A percentile compares a stretch with the other conserved stretches of the same genome.
Evolutionary conservation across 1,284 basidiomycete genomes (phyloP).

Genomic region (Erythrobasidium hasegawianum): DNA sequence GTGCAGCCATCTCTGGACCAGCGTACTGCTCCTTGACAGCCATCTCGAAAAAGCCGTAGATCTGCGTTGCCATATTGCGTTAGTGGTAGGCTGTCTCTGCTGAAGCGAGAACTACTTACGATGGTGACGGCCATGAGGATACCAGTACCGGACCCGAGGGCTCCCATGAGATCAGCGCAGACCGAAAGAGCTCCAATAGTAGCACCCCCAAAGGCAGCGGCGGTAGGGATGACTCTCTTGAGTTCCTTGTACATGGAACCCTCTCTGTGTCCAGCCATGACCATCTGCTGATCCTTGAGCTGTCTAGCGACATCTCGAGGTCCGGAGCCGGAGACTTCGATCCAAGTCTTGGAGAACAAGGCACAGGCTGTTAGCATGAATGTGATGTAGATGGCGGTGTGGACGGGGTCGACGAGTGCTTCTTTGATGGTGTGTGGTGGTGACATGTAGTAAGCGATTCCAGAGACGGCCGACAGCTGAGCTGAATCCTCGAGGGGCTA

Average conservation of each 20-base stretch:
- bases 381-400: slow-evolving; percentile 83
- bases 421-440: slow-evolving; percentile 86
- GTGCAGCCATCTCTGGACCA: slow-evolving; percentile 28
- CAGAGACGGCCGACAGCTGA: slow-evolving; percentile 85
- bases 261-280: slow-evolving; percentile 96
- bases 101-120: slow-evolving; percentile 35
- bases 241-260: slow-evolving; percentile 98
- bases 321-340: slow-evolving; percentile 93
- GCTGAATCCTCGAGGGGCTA: slow-evolving; percentile 87
- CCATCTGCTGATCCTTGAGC: slow-evolving; percentile 98
- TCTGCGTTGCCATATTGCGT: neutral
- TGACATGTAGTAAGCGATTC: slow-evolving; percentile 96
- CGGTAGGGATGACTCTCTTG: slow-evolving; percentile 94
- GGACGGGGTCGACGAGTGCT: slow-evolving; percentile 85
- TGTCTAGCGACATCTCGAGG: slow-evolving; percentile 96
- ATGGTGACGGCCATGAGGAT: slow-evolving; percentile 94
- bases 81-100: too few species aligned
- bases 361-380: slow-evolving; percentile 95
- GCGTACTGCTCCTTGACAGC: slow-evolving; percentile 29
- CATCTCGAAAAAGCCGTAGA: slow-evolving; percentile 14
- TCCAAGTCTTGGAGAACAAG: slow-evolving; percentile 98
- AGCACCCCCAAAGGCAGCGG: slow-evolving; percentile 93
- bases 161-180: slow-evolving; percentile 91
- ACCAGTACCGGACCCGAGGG: slow-evolving; percentile 93
- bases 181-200: slow-evolving; percentile 89